A percentile compares a stretch with the other conserved stretches of the same genome.
phyloP scores from a whole-genome alignment of 2,329 filamentous ascomycete genomes.

The Penicillium janthinellum region DNA sequence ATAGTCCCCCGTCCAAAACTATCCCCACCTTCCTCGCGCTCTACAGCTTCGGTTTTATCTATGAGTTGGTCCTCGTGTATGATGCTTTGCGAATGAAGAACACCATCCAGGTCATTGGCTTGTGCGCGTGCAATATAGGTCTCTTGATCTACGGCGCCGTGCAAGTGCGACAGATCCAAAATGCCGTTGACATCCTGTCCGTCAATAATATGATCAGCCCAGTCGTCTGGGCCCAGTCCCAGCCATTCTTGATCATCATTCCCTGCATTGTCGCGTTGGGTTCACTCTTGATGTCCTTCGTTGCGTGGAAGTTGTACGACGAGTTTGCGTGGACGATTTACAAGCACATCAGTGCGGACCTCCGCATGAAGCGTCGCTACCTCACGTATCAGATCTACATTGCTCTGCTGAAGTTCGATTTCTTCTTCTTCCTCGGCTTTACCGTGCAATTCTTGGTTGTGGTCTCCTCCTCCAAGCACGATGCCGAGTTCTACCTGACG shows the following conservation, averaged over 20 bases:
- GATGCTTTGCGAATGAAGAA: constrained; percentile 94
- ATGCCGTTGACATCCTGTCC: constrained; percentile 64
- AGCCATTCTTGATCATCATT: constrained; percentile 79
- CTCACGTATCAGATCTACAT: constrained; percentile 99
- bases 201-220: constrained; percentile 41
- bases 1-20: constrained; percentile 55
- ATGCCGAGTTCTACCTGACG: constrained; percentile 81
- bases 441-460: constrained; percentile 97
- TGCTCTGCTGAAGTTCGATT: constrained; percentile 96
- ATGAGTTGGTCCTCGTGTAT: constrained; percentile 85
- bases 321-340: constrained; percentile 99
- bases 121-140: constrained; percentile 89
- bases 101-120: constrained; percentile 95
- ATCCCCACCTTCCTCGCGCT: constrained; percentile 95
- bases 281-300: constrained; percentile 71
- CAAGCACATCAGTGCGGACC: constrained; percentile 97
- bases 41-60: constrained; percentile 96
- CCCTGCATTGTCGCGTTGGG: constrained; percentile 79
- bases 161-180: constrained; percentile 85
- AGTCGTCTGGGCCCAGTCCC: constrained; percentile 68
- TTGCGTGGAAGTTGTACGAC: constrained; percentile 94
- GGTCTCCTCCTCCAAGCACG: constrained; percentile 68
- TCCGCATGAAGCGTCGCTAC: constrained; percentile 95
- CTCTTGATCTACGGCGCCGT: constrained; percentile 91
- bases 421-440: constrained; percentile 99